These are phyloP conservation scores for Penicillium ochrochloron DNA, from an alignment of 495 filamentous ascomycete genomes.

Conservation along the genomic window DNA sequence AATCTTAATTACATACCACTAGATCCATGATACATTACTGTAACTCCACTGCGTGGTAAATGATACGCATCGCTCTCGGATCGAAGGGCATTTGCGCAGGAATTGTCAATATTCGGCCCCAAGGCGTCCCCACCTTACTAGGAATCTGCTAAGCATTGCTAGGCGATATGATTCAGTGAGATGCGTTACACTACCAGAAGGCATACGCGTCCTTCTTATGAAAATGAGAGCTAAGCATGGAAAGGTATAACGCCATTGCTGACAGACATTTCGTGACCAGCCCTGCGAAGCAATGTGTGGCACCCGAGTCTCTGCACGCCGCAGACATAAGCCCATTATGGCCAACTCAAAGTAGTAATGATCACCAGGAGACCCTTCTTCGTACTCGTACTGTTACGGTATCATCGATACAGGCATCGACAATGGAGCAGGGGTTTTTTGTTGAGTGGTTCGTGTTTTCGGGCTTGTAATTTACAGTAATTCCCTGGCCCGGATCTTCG, in stretches of 20 bases:
- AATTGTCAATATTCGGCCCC: neutral
- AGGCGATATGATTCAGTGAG: neutral
- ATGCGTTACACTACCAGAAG: neutral
- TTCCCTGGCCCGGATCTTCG: neutral
- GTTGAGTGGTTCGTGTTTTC: neutral
- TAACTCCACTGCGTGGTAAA: neutral
- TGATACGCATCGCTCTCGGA: neutral
- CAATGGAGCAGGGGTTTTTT: neutral
- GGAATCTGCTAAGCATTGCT: neutral
- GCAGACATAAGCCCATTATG: neutral
- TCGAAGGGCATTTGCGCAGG: neutral
- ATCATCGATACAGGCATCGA: neutral
- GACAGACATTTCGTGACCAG: neutral
- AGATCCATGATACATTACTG: neutral
- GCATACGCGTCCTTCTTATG: slow-evolving; percentile 1
- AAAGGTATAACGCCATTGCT: neutral
- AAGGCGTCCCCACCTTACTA: neutral
- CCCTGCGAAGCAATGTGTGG: neutral
- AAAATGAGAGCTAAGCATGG: neutral
- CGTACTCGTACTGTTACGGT: neutral
- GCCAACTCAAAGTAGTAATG: neutral
- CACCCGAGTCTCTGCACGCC: neutral
- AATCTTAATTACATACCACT: neutral
- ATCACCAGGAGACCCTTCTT: neutral
- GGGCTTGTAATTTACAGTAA: neutral